Conservation (phyloP, 495 filamentous ascomycete species). For the Neurospora hispaniola region DNA sequence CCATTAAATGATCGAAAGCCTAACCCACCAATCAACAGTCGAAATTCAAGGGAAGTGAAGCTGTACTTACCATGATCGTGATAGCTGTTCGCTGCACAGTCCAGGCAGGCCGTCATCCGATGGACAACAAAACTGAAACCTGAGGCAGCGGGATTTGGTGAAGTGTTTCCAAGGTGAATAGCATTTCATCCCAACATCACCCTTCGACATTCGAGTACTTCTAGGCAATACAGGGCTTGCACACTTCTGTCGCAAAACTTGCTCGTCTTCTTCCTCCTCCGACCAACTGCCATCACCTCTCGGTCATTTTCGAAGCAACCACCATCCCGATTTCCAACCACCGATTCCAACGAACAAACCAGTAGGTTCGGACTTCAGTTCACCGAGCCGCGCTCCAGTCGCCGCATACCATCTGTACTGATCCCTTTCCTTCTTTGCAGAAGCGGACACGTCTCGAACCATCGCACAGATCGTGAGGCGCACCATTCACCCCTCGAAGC, state of each 20-base stretch:
- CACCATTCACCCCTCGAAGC: background rate
- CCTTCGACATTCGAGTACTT: background rate
- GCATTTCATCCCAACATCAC: background rate
- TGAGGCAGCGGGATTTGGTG: background rate
- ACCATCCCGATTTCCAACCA: background rate
- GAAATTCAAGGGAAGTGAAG: too few relatives aligned
- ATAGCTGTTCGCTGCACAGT: background rate
- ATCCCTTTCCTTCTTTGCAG: background rate
- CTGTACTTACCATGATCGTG: too few relatives aligned
- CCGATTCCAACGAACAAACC: background rate
- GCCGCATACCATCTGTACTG: background rate
- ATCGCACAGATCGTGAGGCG: background rate
- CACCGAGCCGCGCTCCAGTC: background rate
- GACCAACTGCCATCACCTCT: background rate
- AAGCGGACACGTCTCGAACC: background rate
- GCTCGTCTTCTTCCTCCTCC: background rate
- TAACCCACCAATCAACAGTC: too few relatives aligned
- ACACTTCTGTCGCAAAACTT: background rate
- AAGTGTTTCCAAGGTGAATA: background rate
- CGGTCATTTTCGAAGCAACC: background rate
- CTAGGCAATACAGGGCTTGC: background rate
- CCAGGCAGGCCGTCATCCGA: background rate
- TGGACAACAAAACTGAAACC: background rate
- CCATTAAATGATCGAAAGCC: too few relatives aligned
- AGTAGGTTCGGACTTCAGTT: background rate